These are phyloP conservation scores for Komagataella mondaviorum DNA, from an alignment of 805 yeast genomes.

Conservation along the genomic window DNA sequence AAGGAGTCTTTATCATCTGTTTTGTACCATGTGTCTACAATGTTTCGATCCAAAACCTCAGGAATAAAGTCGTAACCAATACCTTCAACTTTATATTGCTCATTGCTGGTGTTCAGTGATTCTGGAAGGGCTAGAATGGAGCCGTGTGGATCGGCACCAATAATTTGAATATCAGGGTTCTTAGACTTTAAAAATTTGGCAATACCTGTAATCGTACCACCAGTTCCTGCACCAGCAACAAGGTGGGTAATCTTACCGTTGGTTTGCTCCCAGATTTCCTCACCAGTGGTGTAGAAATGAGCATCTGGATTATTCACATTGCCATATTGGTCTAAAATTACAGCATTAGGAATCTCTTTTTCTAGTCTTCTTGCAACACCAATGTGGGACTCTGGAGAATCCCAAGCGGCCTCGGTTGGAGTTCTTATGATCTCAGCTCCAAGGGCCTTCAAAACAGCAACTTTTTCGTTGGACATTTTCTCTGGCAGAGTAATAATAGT, in stretches of 20 bases:
- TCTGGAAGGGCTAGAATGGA: conserved; percentile 77
- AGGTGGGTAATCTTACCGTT: conserved; percentile 56
- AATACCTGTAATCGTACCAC: conserved; percentile 83
- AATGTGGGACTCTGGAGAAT: conserved; percentile 81
- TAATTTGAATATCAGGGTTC: conserved; percentile 43
- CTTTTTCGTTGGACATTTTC: conserved; percentile 87
- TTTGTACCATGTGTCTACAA: conserved; percentile 72
- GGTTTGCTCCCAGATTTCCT: conserved; percentile 75
- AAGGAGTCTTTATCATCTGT: conserved; percentile 76
- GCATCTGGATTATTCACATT: conserved; percentile 74
- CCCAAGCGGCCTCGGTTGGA: conserved; percentile 90
- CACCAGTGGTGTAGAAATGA: conserved; percentile 76
- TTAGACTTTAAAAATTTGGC: conserved; percentile 64
- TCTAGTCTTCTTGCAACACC: conserved; percentile 77
- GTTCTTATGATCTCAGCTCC: conserved; percentile 89
- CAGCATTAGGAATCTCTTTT: conserved; percentile 74
- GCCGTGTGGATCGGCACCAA: conserved; percentile 82
- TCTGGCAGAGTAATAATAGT: conserved; percentile 83
- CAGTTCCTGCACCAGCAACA: conserved; percentile 91
- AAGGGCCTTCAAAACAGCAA: conserved; percentile 72
- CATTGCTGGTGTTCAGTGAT: conserved; percentile 44
- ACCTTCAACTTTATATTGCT: conserved; percentile 72
- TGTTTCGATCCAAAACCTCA: conserved; percentile 53
- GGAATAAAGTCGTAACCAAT: conserved; percentile 86
- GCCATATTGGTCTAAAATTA: conserved; percentile 72